Conservation (phyloP, 2,329 filamentous ascomycete species). For the Ophiostoma sp. region DNA sequence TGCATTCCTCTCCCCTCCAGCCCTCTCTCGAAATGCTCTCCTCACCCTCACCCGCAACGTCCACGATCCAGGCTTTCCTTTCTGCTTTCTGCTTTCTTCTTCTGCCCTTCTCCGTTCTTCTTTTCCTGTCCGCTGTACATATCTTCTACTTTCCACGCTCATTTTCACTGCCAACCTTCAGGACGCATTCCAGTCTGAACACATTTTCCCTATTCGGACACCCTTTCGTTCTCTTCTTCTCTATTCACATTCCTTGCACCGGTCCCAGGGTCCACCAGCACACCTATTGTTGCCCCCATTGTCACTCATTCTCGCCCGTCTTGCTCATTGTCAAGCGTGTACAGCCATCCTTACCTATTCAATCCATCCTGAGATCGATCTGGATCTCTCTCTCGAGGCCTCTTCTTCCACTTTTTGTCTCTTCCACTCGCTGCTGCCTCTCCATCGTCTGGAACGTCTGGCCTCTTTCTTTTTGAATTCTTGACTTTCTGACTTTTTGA, state of each 20-base stretch:
- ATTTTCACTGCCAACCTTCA: conserved; percentile 3
- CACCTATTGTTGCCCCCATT: not conserved
- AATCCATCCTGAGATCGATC: too few relatives aligned
- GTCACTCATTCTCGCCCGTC: not conserved
- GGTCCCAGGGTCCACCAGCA: not conserved
- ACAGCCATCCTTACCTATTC: not conserved
- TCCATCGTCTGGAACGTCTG: conserved; percentile 23
- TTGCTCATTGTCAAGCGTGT: not conserved
- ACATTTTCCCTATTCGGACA: not conserved
- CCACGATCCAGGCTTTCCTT: conserved; percentile 7
- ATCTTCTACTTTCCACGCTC: not conserved
- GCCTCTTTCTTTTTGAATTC: conserved; percentile 21
- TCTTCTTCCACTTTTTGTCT: not conserved
- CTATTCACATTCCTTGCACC: conserved; percentile 14
- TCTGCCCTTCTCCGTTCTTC: not conserved
- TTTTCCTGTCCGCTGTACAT: not conserved
- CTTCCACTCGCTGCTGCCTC: not conserved
- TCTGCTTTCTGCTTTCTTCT: not conserved
- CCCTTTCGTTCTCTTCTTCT: not conserved
- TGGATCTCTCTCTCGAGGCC: not conserved
- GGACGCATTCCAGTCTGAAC: conserved; percentile 4
- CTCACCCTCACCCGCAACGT: not conserved
- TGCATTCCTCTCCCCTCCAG: conserved; percentile 6
- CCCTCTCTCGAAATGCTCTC: not conserved
- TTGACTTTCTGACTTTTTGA: conserved; percentile 14